Evolutionary conservation across 768 basidiomycete genomes (phyloP).

Genomic region (Lactifluus echinatus): DNA sequence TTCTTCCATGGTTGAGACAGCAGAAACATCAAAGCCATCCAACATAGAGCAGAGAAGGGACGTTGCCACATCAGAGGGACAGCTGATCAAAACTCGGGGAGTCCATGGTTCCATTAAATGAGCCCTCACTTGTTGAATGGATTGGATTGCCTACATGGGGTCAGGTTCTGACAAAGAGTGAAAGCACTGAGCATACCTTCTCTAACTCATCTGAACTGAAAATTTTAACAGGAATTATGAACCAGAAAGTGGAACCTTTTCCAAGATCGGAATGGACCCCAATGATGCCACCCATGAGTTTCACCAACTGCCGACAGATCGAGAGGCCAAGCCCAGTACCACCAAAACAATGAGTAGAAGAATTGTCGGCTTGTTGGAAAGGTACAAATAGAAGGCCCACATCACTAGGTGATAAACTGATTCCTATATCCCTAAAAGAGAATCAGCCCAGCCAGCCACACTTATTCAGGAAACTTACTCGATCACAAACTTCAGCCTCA

Average conservation of each 20-base stretch:
- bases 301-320: conserved; percentile 66
- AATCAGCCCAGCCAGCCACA: neutral
- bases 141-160: conserved; percentile 33
- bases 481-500: conserved; percentile 55
- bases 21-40: conserved; percentile 40
- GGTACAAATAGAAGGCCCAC: conserved; percentile 62
- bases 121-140: conserved; percentile 40
- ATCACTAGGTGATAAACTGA: conserved; percentile 58
- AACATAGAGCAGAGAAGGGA: conserved; percentile 51
- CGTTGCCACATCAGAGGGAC: conserved; percentile 48
- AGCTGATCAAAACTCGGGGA: conserved; percentile 46
- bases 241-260: conserved; percentile 64
- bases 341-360: conserved; percentile 66
- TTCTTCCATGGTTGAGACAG: conserved; percentile 38
- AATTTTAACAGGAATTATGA: conserved; percentile 58
- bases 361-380: conserved; percentile 74
- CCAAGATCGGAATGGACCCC: conserved; percentile 58
- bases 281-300: conserved; percentile 68
- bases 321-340: conserved; percentile 72
- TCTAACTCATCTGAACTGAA: conserved; percentile 47
- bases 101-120: conserved; percentile 40
- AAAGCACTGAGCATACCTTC: conserved; percentile 33
- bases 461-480: conserved; percentile 33
- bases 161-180: neutral
- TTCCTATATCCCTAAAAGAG: conserved; percentile 53